phyloP scores from a whole-genome alignment of 2,329 filamentous ascomycete genomes.

The Bisporella sp. region DNA sequence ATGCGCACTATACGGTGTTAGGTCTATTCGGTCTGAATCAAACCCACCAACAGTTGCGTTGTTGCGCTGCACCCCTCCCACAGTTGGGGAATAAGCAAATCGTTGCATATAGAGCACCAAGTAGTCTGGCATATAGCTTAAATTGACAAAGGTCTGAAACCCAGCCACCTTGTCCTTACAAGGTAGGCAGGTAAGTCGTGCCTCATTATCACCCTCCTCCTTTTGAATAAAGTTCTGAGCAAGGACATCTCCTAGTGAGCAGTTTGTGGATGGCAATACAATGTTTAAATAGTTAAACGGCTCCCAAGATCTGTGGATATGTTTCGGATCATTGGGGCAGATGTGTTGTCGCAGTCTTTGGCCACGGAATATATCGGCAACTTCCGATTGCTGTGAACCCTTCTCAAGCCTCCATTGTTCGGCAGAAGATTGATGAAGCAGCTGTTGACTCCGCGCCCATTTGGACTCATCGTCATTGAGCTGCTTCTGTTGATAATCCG shows the following conservation, averaged over 20 bases:
- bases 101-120: background rate
- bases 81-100: background rate
- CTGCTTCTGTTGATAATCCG: background rate
- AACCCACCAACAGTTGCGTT: conserved; percentile 8
- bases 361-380: background rate
- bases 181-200: background rate
- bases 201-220: background rate
- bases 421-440: background rate
- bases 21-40: conserved; percentile 28
- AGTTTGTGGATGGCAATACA: too few relatives aligned
- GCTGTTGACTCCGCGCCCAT: background rate
- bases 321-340: background rate
- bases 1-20: conserved; percentile 33
- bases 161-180: background rate
- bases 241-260: background rate
- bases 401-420: background rate
- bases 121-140: background rate
- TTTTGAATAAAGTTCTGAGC: background rate
- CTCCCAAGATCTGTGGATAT: background rate
- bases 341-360: background rate
- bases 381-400: background rate
- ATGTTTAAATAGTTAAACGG: background rate
- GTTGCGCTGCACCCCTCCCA: background rate
- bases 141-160: background rate
- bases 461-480: background rate